Percentiles rank a stretch among this genome's conserved stretches.
Evolutionary conservation across 768 basidiomycete species (phyloP).

Genomic region (Mycena olivaceomarginata): DNA sequence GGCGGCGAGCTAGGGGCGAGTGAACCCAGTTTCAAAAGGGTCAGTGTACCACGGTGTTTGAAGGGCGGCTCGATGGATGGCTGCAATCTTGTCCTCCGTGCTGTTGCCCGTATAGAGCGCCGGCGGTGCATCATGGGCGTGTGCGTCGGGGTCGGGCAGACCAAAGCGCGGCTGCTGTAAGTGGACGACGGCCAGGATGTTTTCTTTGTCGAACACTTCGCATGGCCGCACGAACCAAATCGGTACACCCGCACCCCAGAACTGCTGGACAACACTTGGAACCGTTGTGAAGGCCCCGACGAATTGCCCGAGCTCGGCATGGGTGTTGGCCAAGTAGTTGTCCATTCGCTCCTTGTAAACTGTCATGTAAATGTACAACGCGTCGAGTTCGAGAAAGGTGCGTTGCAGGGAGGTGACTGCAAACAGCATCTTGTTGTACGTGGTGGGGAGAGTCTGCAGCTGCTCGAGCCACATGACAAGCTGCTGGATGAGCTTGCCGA

Average conservation of each 20-base stretch:
- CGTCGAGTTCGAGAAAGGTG: constrained; percentile 11
- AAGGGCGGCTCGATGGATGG: not conserved
- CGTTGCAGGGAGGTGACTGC: constrained; percentile 9
- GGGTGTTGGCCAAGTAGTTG: not conserved
- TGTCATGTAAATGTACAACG: not conserved
- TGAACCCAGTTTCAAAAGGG: not conserved
- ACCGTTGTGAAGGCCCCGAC: constrained; percentile 19
- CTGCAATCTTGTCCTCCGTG: not conserved
- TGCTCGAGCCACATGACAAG: constrained; percentile 12
- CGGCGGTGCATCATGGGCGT: not conserved
- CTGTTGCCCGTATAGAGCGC: not conserved
- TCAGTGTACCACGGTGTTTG: not conserved
- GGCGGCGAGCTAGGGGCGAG: not conserved
- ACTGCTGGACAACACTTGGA: no score
- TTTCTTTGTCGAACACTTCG: not conserved
- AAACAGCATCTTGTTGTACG: constrained; percentile 1
- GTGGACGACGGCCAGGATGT: not conserved
- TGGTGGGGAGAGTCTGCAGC: constrained; percentile 7
- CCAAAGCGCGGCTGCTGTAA: not conserved
- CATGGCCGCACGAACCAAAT: not conserved
- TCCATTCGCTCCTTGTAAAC: not conserved
- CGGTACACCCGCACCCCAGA: no score
- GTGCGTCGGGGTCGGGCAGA: not conserved
- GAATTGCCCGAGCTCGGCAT: not conserved
- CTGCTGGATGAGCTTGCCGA: not conserved